Percentiles rank a stretch among this genome's conserved stretches.
phyloP scores from a whole-genome alignment of 2,329 filamentous ascomycete species.

The Penicillium sp. region DNA sequence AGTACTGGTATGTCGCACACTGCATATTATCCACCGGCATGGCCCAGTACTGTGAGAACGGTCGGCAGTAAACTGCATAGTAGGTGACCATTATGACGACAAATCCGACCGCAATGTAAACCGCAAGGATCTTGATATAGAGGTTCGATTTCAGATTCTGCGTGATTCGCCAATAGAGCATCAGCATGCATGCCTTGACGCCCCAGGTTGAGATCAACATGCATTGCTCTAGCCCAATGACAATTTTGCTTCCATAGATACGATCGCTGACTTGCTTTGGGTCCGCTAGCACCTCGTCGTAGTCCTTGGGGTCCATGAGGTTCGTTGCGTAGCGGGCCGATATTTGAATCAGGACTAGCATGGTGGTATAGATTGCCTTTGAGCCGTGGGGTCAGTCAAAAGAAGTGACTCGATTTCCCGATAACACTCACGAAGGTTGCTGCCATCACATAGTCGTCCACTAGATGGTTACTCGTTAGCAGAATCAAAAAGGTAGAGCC shows the following conservation, averaged over 20 bases:
- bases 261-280: conserved; percentile 44
- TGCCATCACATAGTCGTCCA: conserved; percentile 43
- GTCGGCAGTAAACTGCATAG: conserved; percentile 51
- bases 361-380: conserved; percentile 37
- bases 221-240: conserved; percentile 51
- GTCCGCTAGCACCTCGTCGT: conserved; percentile 31
- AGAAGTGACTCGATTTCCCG: background rate
- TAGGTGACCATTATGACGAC: conserved; percentile 52
- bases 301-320: conserved; percentile 39
- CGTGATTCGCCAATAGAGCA: conserved; percentile 52
- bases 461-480: conserved; percentile 14
- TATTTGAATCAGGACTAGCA: conserved; percentile 40
- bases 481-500: background rate
- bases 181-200: conserved; percentile 53
- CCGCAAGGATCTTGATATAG: conserved; percentile 42
- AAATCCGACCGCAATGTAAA: conserved; percentile 47
- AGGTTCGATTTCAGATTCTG: conserved; percentile 37
- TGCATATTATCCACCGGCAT: conserved; percentile 44
- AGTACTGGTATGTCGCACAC: conserved; percentile 44
- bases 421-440: conserved; percentile 36
- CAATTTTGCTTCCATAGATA: conserved; percentile 52
- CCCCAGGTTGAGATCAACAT: conserved; percentile 52
- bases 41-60: conserved; percentile 53
- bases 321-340: conserved; percentile 41
- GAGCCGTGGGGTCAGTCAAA: background rate